Conservation (phyloP, 2,329 filamentous ascomycete species). For the Diaporthe longicolla region DNA sequence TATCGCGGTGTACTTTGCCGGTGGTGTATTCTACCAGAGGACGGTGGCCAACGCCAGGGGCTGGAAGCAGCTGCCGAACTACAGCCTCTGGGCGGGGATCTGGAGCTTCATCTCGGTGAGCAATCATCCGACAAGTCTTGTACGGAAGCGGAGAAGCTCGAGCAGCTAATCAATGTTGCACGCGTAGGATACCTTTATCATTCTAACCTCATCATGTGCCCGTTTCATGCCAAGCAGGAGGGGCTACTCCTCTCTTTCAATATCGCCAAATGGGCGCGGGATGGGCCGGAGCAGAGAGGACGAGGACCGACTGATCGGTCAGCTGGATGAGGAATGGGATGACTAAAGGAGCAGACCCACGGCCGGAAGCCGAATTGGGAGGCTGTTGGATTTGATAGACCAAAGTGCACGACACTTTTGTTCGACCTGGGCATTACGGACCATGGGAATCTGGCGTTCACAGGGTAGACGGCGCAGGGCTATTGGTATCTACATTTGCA, state of each 20-base stretch:
- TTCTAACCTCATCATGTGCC: constrained; percentile 77
- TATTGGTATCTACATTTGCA: constrained; percentile 12
- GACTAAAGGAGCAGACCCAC: constrained; percentile 64
- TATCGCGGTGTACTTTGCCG: constrained; percentile 88
- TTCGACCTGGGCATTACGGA: constrained; percentile 15
- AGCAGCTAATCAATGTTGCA: constrained; percentile 35
- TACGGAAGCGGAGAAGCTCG: constrained; percentile 26
- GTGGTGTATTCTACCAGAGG: constrained; percentile 95
- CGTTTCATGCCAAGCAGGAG: constrained; percentile 74
- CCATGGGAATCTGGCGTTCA: constrained; percentile 35
- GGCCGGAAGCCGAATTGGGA: neutral
- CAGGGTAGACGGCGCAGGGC: constrained; percentile 35
- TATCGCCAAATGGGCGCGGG: constrained; percentile 64
- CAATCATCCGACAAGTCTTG: constrained; percentile 42
- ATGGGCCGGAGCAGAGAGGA: constrained; percentile 73
- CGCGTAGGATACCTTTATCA: constrained; percentile 74
- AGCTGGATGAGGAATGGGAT: constrained; percentile 97
- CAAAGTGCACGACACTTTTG: constrained; percentile 4
- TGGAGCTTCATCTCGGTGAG: constrained; percentile 85
- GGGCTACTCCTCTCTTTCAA: constrained; percentile 76
- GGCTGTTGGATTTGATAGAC: constrained; percentile 9
- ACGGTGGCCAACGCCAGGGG: constrained; percentile 94
- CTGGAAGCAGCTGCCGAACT: constrained; percentile 96
- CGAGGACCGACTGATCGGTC: constrained; percentile 94
- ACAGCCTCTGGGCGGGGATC: constrained; percentile 90